These are phyloP conservation scores for Colletotrichum zoysiae DNA, from an alignment of 2,329 filamentous ascomycete genomes.

Conservation along the genomic window DNA sequence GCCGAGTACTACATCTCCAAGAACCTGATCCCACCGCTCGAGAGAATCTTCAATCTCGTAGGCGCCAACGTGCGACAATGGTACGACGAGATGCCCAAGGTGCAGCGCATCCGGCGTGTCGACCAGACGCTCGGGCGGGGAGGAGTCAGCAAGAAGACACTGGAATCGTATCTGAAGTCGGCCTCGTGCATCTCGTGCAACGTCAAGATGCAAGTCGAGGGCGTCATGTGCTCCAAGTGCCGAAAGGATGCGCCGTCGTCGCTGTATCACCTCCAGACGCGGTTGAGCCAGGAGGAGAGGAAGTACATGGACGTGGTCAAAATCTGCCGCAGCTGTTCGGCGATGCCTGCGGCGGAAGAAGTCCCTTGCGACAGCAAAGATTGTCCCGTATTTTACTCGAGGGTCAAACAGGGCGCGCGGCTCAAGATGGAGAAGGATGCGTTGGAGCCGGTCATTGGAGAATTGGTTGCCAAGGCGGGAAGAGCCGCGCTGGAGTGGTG, in stretches of 20 bases:
- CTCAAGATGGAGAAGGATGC: slow-evolving; percentile 55
- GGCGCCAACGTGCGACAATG: slow-evolving; percentile 90
- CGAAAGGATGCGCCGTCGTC: slow-evolving; percentile 67
- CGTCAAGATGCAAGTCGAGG: slow-evolving; percentile 59
- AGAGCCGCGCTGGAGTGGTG: slow-evolving; percentile 53
- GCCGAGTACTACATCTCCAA: slow-evolving; percentile 98
- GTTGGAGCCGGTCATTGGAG: slow-evolving; percentile 50
- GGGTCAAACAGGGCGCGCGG: slow-evolving; percentile 71
- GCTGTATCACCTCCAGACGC: slow-evolving; percentile 72
- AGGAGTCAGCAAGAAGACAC: slow-evolving; percentile 63
- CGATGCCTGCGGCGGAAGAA: slow-evolving; percentile 77
- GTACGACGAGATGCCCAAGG: slow-evolving; percentile 97
- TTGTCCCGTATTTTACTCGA: slow-evolving; percentile 90
- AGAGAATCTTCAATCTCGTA: slow-evolving; percentile 96
- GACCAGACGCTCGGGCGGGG: slow-evolving; percentile 53
- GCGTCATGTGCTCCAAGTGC: slow-evolving; percentile 70
- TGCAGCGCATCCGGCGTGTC: slow-evolving; percentile 80
- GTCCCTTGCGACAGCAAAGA: slow-evolving; percentile 92
- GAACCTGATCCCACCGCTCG: slow-evolving; percentile 93
- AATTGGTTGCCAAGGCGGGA: slow-evolving; percentile 48
- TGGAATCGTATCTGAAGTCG: slow-evolving; percentile 94
- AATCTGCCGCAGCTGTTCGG: slow-evolving; percentile 85
- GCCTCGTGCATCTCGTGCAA: slow-evolving; percentile 84
- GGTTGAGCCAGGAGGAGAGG: slow-evolving; percentile 73
- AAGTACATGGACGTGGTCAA: slow-evolving; percentile 73